phyloP scores from a whole-genome alignment of 352 stramenopile species.

The Pythium vanterpoolii region DNA sequence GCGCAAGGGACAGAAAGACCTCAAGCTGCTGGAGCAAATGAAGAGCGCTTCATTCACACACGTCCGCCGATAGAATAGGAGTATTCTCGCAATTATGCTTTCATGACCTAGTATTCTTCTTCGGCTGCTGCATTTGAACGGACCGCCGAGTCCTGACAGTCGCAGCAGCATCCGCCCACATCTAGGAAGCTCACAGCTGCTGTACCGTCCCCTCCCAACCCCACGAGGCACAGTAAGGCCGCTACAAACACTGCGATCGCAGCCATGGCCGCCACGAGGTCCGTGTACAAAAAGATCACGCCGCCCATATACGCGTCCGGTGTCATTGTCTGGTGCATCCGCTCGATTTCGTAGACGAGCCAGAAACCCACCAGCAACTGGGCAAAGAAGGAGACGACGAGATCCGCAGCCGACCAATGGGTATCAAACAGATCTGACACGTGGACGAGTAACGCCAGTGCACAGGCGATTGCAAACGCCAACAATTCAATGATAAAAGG shows the following conservation, averaged over 20 bases:
- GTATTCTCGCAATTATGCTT: no score
- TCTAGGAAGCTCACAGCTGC: background rate
- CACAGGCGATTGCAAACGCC: constrained; percentile 11
- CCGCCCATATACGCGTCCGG: background rate
- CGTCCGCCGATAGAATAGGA: constrained; percentile 28
- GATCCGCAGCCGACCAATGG: background rate
- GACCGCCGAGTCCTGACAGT: background rate
- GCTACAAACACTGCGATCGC: background rate
- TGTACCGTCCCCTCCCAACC: background rate
- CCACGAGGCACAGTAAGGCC: background rate
- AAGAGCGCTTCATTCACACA: constrained; percentile 56
- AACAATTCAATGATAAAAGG: background rate
- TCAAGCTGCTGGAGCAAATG: constrained; percentile 75
- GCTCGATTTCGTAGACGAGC: background rate
- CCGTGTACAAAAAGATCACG: constrained; percentile 1
- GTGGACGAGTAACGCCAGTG: constrained; percentile 2
- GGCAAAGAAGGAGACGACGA: background rate
- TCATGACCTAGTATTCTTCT: background rate
- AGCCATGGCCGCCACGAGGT: background rate
- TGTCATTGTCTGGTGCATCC: background rate
- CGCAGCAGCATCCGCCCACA: background rate
- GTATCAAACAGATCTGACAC: background rate
- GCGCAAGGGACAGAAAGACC: constrained; percentile 78
- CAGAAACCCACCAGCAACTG: background rate
- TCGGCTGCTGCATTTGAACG: background rate